A percentile compares a stretch with the other conserved stretches of the same genome.
Conservation (phyloP, 192 early-diverging fungal genomes). For the Lunasporangiospora selenospora region DNA sequence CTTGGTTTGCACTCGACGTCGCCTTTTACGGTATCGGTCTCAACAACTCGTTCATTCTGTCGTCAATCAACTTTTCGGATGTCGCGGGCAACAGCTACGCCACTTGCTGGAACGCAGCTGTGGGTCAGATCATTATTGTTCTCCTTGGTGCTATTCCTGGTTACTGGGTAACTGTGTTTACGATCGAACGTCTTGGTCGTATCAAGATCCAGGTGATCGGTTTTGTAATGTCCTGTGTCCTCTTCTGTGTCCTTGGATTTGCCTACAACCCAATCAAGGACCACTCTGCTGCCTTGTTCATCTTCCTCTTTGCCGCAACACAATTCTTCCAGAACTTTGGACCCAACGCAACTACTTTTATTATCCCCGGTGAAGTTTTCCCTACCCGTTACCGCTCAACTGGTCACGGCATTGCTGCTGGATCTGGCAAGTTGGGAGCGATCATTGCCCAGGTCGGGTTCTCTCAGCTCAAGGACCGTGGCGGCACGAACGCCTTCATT, state of each 20-base stretch:
- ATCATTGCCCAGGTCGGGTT: slow-evolving; percentile 78
- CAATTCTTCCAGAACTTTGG: slow-evolving; percentile 94
- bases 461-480: slow-evolving; percentile 69
- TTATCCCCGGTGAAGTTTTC: slow-evolving; percentile 83
- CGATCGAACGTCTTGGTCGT: slow-evolving; percentile 85
- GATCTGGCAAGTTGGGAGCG: slow-evolving; percentile 78
- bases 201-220: slow-evolving; percentile 90
- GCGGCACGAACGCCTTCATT: slow-evolving; percentile 66
- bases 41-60: slow-evolving; percentile 67
- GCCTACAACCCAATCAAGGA: slow-evolving; percentile 66
- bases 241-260: slow-evolving; percentile 74
- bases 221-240: slow-evolving; percentile 74
- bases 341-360: slow-evolving; percentile 91
- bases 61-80: slow-evolving; percentile 51
- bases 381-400: slow-evolving; percentile 81
- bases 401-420: slow-evolving; percentile 79
- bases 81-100: slow-evolving; percentile 25
- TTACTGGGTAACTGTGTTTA: slow-evolving; percentile 86
- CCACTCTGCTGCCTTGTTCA: slow-evolving; percentile 56
- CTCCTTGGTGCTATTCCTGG: slow-evolving; percentile 85
- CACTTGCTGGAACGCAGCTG: slow-evolving; percentile 68
- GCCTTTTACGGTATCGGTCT: slow-evolving; percentile 78
- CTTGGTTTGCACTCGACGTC: slow-evolving; percentile 74
- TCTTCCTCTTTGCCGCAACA: slow-evolving; percentile 70
- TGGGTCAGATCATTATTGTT: slow-evolving; percentile 92